These are phyloP conservation scores for Solanum raphanifolium DNA, from an alignment of 257 asterid genomes.

Conservation along the genomic window DNA sequence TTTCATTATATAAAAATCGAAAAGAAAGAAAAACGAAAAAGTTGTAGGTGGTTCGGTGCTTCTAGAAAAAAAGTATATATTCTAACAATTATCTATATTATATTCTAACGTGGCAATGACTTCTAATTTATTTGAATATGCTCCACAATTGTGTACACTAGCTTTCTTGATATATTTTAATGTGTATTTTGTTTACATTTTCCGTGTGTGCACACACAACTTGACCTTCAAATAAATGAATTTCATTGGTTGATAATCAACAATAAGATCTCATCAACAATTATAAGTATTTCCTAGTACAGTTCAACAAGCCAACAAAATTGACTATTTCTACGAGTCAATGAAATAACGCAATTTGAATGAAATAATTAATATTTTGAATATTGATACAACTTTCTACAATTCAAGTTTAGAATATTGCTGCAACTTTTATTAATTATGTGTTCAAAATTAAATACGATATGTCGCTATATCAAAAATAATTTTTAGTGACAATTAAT, in stretches of 20 bases:
- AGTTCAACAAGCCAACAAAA: not conserved
- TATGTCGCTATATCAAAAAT: too few relatives aligned
- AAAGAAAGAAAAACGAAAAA: too few relatives aligned
- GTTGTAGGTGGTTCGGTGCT: not conserved
- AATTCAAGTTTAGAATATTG: not conserved
- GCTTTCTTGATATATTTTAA: not conserved
- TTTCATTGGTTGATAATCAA: not conserved
- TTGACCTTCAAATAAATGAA: not conserved
- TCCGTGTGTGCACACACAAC: not conserved
- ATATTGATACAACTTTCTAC: not conserved
- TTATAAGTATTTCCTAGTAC: not conserved
- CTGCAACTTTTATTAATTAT: too few relatives aligned
- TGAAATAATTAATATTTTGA: not conserved
- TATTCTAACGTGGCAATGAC: not conserved
- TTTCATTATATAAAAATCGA: not conserved
- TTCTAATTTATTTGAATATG: not conserved
- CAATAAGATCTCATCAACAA: too few relatives aligned
- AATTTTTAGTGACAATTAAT: too few relatives aligned
- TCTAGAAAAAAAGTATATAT: not conserved
- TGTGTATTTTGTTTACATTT: not conserved
- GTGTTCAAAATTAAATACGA: too few relatives aligned
- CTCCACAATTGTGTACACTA: not conserved
- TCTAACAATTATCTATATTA: not conserved
- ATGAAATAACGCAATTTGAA: not conserved
- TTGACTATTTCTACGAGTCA: not conserved